Evolutionary conservation across 495 filamentous ascomycete genomes (phyloP).

Genomic region (Echria macrotheca): DNA sequence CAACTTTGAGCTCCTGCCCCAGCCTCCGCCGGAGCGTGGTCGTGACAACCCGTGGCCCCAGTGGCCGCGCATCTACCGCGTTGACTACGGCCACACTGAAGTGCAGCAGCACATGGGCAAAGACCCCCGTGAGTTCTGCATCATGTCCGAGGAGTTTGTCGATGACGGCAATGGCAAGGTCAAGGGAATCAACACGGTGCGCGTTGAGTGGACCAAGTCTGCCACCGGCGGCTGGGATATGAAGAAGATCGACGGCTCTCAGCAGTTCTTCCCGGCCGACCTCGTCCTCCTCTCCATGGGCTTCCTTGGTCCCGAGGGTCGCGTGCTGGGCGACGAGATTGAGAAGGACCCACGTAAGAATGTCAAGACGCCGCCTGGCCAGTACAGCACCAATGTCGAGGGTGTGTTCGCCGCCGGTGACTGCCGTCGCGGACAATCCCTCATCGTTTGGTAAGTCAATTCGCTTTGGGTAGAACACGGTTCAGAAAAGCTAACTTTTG

Average conservation of each 20-base stretch:
- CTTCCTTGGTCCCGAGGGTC: constrained; percentile 93
- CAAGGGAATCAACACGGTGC: constrained; percentile 94
- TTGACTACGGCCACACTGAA: constrained; percentile 96
- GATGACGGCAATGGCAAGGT: constrained; percentile 85
- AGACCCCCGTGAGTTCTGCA: constrained; percentile 96
- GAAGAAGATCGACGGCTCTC: constrained; percentile 92
- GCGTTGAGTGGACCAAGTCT: constrained; percentile 94
- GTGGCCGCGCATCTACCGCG: constrained; percentile 97
- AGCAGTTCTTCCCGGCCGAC: constrained; percentile 97
- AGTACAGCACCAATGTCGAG: constrained; percentile 81
- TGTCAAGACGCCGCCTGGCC: constrained; percentile 88
- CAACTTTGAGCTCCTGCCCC: constrained; percentile 96
- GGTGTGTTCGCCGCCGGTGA: constrained; percentile 96
- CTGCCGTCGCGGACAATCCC: constrained; percentile 90
- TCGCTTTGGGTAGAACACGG: background rate
- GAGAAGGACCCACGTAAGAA: constrained; percentile 95
- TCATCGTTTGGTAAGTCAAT: constrained; percentile 89
- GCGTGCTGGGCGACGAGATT: constrained; percentile 77
- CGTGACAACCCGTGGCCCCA: constrained; percentile 99
- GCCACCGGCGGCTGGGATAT: constrained; percentile 95
- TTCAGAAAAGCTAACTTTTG: constrained; percentile 24
- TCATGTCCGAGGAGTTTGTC: constrained; percentile 98
- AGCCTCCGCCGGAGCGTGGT: constrained; percentile 89
- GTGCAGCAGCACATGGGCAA: constrained; percentile 97
- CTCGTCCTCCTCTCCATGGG: constrained; percentile 97